phyloP scores from a whole-genome alignment of 805 yeast species.

The Yamadazyma phyllophila region DNA sequence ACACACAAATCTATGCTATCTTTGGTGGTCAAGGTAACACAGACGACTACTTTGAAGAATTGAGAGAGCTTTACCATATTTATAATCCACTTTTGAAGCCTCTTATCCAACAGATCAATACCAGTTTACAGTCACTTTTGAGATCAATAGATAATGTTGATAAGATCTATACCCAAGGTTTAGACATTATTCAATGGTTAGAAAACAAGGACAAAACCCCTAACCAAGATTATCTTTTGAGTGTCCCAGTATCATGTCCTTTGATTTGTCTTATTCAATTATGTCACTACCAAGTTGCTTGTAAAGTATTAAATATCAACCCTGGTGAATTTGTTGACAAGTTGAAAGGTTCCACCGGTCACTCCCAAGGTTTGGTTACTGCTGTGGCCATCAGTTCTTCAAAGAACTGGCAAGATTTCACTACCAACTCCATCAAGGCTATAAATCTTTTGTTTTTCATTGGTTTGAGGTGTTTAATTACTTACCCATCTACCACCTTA shows the following conservation, averaged over 20 bases:
- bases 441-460: constrained; percentile 85
- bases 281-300: constrained; percentile 87
- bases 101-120: constrained; percentile 67
- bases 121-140: constrained; percentile 64
- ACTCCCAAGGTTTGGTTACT: constrained; percentile 88
- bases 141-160: constrained; percentile 72
- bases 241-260: constrained; percentile 96
- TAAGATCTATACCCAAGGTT: constrained; percentile 90
- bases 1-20: constrained; percentile 70
- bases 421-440: constrained; percentile 68
- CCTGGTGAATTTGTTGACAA: constrained; percentile 83
- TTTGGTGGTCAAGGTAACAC: constrained; percentile 99
- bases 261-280: constrained; percentile 93
- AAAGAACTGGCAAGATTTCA: constrained; percentile 83
- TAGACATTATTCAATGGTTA: constrained; percentile 86
- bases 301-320: constrained; percentile 76
- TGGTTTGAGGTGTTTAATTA: constrained; percentile 87
- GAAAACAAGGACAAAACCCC: constrained; percentile 84
- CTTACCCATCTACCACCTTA: constrained; percentile 89
- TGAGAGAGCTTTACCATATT: constrained; percentile 75
- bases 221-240: constrained; percentile 78
- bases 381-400: constrained; percentile 85
- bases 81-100: constrained; percentile 73
- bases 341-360: constrained; percentile 80
- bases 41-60: constrained; percentile 95